These are phyloP conservation scores for Chaetomium tenue DNA, from an alignment of 495 filamentous ascomycete species.

Conservation along the genomic window DNA sequence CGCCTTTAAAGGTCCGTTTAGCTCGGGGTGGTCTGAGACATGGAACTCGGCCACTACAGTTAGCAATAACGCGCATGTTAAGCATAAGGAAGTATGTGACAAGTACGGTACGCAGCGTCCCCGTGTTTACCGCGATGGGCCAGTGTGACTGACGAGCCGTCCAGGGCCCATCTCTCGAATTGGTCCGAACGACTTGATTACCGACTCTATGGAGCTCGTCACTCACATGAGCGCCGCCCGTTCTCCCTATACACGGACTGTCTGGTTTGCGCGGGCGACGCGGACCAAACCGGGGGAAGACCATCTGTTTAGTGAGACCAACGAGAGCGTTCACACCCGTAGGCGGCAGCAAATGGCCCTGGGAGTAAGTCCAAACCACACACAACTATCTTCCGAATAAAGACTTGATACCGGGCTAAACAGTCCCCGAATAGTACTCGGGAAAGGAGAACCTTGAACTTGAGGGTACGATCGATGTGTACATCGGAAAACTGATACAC, in stretches of 20 bases:
- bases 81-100: too few relatives aligned
- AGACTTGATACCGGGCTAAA: not conserved
- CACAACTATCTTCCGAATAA: not conserved
- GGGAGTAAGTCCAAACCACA: not conserved
- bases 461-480: not conserved
- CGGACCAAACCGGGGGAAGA: not conserved
- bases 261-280: not conserved
- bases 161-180: conserved; percentile 2
- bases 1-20: too few relatives aligned
- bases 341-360: conserved; percentile 5
- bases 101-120: too few relatives aligned
- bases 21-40: too few relatives aligned
- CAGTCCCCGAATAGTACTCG: not conserved
- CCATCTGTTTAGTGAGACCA: not conserved
- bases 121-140: too few relatives aligned
- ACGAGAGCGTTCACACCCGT: not conserved
- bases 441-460: conserved; percentile 1
- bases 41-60: too few relatives aligned
- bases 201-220: not conserved
- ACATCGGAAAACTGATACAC: not conserved
- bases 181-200: conserved; percentile 1
- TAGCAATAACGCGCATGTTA: too few relatives aligned
- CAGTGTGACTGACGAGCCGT: too few relatives aligned
- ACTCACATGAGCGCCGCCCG: not conserved
- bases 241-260: not conserved